phyloP scores from a whole-genome alignment of 1,284 basidiomycete genomes.

The Leccinum fallax region DNA sequence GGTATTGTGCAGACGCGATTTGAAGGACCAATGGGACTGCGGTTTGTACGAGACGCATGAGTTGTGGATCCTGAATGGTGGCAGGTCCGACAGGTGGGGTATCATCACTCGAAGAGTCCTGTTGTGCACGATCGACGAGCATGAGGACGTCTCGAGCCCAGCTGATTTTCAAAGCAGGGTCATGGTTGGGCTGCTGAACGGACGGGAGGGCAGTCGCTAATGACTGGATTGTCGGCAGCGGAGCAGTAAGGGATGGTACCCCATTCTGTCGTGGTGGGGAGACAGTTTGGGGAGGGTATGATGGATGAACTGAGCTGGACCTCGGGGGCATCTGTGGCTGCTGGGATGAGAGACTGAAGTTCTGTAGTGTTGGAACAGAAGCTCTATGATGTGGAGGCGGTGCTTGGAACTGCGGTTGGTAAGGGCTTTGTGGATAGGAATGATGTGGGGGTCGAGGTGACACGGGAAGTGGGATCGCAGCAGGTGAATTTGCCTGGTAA shows the following conservation, averaged over 20 bases:
- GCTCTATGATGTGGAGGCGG: constrained; percentile 27
- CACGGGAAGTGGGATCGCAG: constrained; percentile 20
- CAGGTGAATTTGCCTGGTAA: constrained; percentile 11
- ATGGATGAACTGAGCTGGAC: constrained; percentile 21
- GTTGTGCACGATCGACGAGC: constrained; percentile 68
- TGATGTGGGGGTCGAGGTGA: constrained; percentile 30
- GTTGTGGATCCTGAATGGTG: constrained; percentile 61
- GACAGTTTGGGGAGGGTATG: constrained; percentile 29
- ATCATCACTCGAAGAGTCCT: constrained; percentile 41
- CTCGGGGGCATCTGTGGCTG: constrained; percentile 26
- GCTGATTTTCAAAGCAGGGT: constrained; percentile 60
- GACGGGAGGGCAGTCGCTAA: constrained; percentile 49
- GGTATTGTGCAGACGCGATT: constrained; percentile 43
- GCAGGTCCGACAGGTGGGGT: constrained; percentile 51
- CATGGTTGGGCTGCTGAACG: constrained; percentile 53
- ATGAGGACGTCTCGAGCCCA: constrained; percentile 84
- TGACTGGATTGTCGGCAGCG: constrained; percentile 60
- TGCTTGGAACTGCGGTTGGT: constrained; percentile 24
- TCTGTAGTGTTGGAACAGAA: constrained; percentile 16
- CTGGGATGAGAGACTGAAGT: constrained; percentile 18
- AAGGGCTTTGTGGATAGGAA: constrained; percentile 11
- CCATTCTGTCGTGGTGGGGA: constrained; percentile 31
- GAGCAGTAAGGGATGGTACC: constrained; percentile 59
- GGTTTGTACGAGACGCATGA: constrained; percentile 63
- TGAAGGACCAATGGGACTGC: constrained; percentile 67